Evolutionary conservation across 176 grass and related monocot species (phyloP), one percentile per base, ranked within the genome.

Genomic region (Urochloa ruziziensis): DNA sequence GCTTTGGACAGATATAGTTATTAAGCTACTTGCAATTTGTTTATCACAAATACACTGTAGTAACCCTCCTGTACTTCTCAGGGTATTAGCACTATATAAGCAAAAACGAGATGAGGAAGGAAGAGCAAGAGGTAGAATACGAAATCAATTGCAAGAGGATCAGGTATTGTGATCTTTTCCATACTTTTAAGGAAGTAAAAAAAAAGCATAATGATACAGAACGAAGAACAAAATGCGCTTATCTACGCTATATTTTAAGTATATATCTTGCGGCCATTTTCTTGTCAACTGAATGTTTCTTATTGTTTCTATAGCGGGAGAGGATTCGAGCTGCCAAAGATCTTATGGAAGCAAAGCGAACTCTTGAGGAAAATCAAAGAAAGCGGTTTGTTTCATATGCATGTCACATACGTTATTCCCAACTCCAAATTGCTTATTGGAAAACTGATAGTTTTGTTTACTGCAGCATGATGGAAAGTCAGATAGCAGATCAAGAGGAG

Each of bases 281-380:
- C 35, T 62, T 78, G 28, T 57, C 52, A 35, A 24, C 14, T 67
- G 14, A 90, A 69, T 49, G 83, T 63, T 62, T 66, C 4, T 89
- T 63, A 11, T 86, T 86, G 29, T 29, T 70, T 84, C 6, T 62
- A 53, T 64, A 92, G 75, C 81, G 87, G 91, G 89, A 92, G 72
- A 95, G 89, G 81, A 87, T 84, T 86, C 89, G 52, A 88, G 83
- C 84, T 47, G 84, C 84, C 78, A 93, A 91, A 85, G 87, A 91
- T 59, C 65, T 90, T 80, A 87, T 77, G 84, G 89, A 95, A 88
- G 88, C 93, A 82, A 95, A 86, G 87, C 58, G 32, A 60, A 85
- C 67, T 81, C 75, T 92, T 25, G 89, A 98, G 72, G 93, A 95
- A 84, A 93, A 83, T 81, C 74, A 91, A 90, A 93, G 96, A 84